phyloP scores from a whole-genome alignment of 2,329 filamentous ascomycete genomes.

The Fusarium setosum region DNA sequence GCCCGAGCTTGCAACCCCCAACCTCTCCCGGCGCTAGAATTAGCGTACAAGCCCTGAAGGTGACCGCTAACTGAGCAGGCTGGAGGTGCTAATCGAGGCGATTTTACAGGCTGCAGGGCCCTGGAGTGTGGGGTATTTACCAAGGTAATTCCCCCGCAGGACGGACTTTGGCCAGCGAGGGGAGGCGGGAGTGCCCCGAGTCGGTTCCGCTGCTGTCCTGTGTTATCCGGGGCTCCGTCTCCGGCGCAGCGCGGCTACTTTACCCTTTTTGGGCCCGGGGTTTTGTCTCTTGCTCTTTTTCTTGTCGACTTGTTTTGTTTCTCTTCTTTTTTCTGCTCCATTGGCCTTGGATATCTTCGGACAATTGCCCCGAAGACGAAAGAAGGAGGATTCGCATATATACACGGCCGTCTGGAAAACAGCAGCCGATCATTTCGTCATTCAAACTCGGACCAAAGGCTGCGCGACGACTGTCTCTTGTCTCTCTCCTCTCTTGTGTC shows the following conservation, averaged over 20 bases:
- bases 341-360: not conserved
- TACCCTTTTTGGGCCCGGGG: not conserved
- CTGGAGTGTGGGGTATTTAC: constrained; percentile 17
- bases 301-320: not conserved
- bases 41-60: constrained; percentile 8
- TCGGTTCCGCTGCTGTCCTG: constrained; percentile 28
- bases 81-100: constrained; percentile 32
- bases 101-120: constrained; percentile 33
- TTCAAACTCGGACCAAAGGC: constrained; percentile 40
- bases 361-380: not conserved
- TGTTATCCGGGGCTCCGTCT: constrained; percentile 14
- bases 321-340: not conserved
- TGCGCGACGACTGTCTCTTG: not conserved
- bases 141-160: constrained; percentile 26
- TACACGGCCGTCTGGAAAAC: no score
- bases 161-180: not conserved
- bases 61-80: not conserved
- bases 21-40: constrained; percentile 11
- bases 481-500: not conserved
- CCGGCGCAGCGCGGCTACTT: constrained; percentile 3
- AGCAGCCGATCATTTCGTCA: constrained; percentile 23
- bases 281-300: not conserved
- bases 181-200: not conserved
- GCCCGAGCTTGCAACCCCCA: constrained; percentile 26
- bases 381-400: no score